Percentiles rank a stretch among this genome's conserved stretches.
Conservation (phyloP, 1,139 yeast species). For the Geotrichum candidum region DNA sequence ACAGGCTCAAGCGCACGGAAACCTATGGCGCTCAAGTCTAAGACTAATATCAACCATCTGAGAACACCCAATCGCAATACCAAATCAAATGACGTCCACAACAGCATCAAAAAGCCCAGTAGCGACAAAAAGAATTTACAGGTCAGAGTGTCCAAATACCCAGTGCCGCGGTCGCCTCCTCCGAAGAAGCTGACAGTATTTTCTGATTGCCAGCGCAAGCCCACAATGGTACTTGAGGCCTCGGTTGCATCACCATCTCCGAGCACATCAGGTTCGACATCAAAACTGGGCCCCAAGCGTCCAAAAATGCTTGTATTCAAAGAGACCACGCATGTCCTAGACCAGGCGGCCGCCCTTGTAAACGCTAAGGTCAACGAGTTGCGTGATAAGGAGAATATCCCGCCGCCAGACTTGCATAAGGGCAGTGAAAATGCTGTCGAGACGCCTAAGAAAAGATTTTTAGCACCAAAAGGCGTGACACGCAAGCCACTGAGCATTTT, state of each 20-base stretch:
- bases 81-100: not conserved
- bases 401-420: conserved; percentile 5
- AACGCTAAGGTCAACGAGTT: conserved; percentile 10
- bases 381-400: conserved; percentile 14
- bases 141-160: not conserved
- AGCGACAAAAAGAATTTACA: not conserved
- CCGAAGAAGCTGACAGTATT: not conserved
- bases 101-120: not conserved
- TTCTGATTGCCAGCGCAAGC: not conserved
- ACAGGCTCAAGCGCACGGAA: not conserved
- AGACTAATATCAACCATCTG: not conserved
- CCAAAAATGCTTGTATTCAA: not conserved
- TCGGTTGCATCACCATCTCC: not conserved
- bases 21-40: not conserved
- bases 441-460: not conserved
- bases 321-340: not conserved
- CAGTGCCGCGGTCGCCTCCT: not conserved
- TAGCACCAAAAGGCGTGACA: not conserved
- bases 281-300: not conserved
- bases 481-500: not conserved
- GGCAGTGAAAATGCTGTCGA: not conserved
- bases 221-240: not conserved
- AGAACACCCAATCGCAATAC: not conserved
- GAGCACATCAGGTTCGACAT: not conserved
- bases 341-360: conserved; percentile 13